Percentiles rank a stretch among this genome's conserved stretches.
phyloP scores from a whole-genome alignment of 2,329 filamentous ascomycete species.

The Albifimbria verrucaria region DNA sequence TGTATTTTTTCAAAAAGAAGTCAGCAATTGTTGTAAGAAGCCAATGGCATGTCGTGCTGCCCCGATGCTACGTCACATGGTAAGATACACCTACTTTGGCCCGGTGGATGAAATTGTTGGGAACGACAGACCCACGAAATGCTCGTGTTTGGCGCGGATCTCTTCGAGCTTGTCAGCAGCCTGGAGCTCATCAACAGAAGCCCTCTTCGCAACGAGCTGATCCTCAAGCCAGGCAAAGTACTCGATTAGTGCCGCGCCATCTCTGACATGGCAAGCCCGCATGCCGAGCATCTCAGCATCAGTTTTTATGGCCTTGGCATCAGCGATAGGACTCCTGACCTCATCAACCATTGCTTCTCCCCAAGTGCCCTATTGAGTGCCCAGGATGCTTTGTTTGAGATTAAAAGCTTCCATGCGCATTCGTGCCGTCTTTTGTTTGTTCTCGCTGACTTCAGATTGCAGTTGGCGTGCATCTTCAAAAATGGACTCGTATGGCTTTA shows the following conservation, averaged over 20 bases:
- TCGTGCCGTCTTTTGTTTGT: slow-evolving; percentile 27
- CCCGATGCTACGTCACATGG: too few relatives aligned
- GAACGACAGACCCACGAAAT: slow-evolving; percentile 89
- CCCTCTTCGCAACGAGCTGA: slow-evolving; percentile 71
- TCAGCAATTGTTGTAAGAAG: not conserved
- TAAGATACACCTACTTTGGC: slow-evolving; percentile 51
- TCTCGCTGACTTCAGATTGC: slow-evolving; percentile 33
- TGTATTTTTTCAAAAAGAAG: slow-evolving; percentile 33
- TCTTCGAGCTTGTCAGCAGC: slow-evolving; percentile 89
- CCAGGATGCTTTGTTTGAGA: slow-evolving; percentile 91
- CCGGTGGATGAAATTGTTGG: slow-evolving; percentile 95
- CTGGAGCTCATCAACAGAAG: slow-evolving; percentile 78
- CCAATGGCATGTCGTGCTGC: not conserved
- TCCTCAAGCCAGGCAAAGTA: slow-evolving; percentile 98
- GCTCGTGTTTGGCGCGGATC: slow-evolving; percentile 62
- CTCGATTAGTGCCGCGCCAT: slow-evolving; percentile 84
- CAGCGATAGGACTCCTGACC: slow-evolving; percentile 78
- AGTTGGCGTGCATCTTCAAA: slow-evolving; percentile 74
- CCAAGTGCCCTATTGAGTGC: slow-evolving; percentile 83
- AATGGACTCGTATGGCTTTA: slow-evolving; percentile 80
- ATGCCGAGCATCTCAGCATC: slow-evolving; percentile 86
- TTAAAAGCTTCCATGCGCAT: slow-evolving; percentile 64
- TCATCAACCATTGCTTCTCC: slow-evolving; percentile 85
- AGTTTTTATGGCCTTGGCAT: slow-evolving; percentile 95
- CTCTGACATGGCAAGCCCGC: slow-evolving; percentile 88